Conservation (phyloP, 345 rosid genomes). For the Aurinia saxatilis region DNA sequence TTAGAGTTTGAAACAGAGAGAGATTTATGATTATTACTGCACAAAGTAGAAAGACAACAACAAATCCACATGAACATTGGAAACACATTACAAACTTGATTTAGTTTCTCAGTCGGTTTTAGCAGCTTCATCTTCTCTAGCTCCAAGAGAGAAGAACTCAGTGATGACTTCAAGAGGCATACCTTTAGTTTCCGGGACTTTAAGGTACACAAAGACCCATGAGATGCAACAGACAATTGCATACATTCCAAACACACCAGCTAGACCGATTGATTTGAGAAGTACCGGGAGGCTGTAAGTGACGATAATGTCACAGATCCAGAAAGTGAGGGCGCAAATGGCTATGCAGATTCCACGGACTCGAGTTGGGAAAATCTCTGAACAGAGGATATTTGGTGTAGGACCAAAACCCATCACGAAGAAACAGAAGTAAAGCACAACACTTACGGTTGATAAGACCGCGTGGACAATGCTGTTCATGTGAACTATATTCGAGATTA, state of each 20-base stretch:
- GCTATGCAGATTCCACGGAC: conserved; percentile 93
- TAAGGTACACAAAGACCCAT: conserved; percentile 61
- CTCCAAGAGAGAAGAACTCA: conserved; percentile 85
- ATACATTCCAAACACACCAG: conserved; percentile 78
- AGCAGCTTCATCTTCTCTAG: conserved; percentile 52
- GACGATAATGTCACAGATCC: conserved; percentile 76
- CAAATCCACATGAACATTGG: conserved; percentile 22
- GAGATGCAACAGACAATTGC: conserved; percentile 63
- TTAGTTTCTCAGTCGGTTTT: conserved; percentile 38
- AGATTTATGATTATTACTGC: conserved; percentile 24
- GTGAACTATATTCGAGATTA: conserved; percentile 47
- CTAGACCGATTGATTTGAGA: conserved; percentile 73
- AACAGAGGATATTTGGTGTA: conserved; percentile 82
- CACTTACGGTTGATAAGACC: conserved; percentile 58
- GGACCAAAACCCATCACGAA: conserved; percentile 99
- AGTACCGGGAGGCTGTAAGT: conserved; percentile 75
- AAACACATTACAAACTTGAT: conserved; percentile 12
- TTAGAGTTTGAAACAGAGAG: conserved; percentile 12
- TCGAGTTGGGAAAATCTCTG: conserved; percentile 94
- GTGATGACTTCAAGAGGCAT: conserved; percentile 98
- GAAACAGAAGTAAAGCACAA: conserved; percentile 75
- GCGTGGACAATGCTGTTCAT: conserved; percentile 52
- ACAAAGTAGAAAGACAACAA: conserved; percentile 24
- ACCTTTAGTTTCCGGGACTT: conserved; percentile 93
- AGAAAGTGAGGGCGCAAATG: conserved; percentile 74